Base-by-base conservation (phyloP, 2,329 filamentous ascomycete genomes). In the Aschersonia sp. region DNA sequence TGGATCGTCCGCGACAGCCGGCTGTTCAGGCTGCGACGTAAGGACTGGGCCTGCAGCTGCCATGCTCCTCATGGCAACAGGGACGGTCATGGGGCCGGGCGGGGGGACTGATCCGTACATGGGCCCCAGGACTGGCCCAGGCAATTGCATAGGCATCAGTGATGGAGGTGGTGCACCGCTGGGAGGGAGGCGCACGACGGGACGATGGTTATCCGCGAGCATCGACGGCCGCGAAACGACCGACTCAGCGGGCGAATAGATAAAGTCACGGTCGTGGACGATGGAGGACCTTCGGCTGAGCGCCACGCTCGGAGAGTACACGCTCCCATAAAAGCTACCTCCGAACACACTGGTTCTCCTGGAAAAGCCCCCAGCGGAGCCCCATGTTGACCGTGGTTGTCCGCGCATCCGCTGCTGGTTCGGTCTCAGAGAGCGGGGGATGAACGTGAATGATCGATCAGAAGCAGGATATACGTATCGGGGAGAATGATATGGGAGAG, bases 361-460 rank as follows among this genome's bases (percentile, higher is more conserved):
- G 5, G 84, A 88, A 55, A 75, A 81, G 9, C 77, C 77, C 5
- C 78, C 77, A 48, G 84, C 69, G 58, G 71, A 87, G 54, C 72
- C 82, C 65, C 85, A 76, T 12, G 80, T 79, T 50, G 86, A 84
- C 50, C 82, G 77, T 40, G 86, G 81, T 59, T 86, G 84, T 51
- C 84, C 85, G 45, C 63, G 61, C 50, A 60, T 59, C 48, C 94
- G 85, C 68, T 94, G 87, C 62, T 94, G 89, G 61, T 95, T 96
- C 10, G 92, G 92, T 55, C 92, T 80, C 69, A 96, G 77, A 9
- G 91, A 91, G 55, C 92, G 78, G 9, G 92, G 92, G 51, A 98
- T 98, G 67, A 98, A 98, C 58, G 96, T 94, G 64, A 98, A 98
- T 0, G 92, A 97, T 54, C 92, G 76, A 58, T 96, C 89, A 44